These are phyloP conservation scores for Nemania sp. DNA, from an alignment of 2,329 filamentous ascomycete genomes.

Conservation along the genomic window DNA sequence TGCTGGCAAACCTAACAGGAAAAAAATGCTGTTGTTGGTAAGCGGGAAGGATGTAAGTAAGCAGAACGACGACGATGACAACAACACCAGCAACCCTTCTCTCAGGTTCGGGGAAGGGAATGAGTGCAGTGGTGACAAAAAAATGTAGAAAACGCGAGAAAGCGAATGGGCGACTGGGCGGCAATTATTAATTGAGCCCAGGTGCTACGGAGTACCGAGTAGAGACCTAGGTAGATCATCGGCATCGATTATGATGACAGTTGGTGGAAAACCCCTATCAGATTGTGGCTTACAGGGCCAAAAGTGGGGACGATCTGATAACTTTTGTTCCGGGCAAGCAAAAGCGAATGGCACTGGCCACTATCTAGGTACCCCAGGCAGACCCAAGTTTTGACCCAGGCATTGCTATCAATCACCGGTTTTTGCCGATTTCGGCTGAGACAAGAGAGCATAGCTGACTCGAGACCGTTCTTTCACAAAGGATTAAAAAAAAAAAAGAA, in stretches of 20 bases:
- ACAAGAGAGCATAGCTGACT: not conserved
- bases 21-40: not conserved
- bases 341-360: not conserved
- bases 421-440: conserved; percentile 24
- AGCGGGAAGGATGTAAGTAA: not conserved
- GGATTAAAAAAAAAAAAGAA: no score
- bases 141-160: conserved; percentile 25
- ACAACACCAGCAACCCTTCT: not conserved
- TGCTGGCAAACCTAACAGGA: not conserved
- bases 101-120: not conserved
- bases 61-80: no score
- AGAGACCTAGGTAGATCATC: conserved; percentile 9
- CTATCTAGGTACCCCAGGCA: not conserved
- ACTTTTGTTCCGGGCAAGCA: not conserved
- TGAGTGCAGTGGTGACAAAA: conserved; percentile 17
- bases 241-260: conserved; percentile 40
- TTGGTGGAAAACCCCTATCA: conserved; percentile 43
- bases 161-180: conserved; percentile 14
- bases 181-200: conserved; percentile 31
- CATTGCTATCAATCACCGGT: conserved; percentile 1
- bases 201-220: not conserved
- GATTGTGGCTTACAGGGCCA: conserved; percentile 44
- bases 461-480: not conserved
- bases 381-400: not conserved
- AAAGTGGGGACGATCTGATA: conserved; percentile 40